phyloP scores from a whole-genome alignment of 768 basidiomycete species.

The Jaapia argillacea region DNA sequence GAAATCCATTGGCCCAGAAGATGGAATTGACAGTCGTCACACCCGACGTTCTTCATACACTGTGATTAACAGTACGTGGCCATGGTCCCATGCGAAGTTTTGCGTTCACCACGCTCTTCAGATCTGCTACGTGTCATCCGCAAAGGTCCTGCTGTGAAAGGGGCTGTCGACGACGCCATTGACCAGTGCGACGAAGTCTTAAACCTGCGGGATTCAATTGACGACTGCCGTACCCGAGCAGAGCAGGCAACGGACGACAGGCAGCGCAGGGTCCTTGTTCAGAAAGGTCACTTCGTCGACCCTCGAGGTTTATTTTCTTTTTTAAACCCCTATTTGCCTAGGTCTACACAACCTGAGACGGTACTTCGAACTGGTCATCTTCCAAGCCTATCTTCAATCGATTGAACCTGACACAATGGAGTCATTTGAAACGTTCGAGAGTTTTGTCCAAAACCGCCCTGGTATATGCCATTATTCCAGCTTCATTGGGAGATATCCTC shows the following conservation, averaged over 20 bases:
- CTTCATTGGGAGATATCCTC: neutral
- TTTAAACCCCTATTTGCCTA: conserved; percentile 15
- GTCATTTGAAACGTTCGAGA: conserved; percentile 68
- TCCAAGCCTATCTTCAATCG: conserved; percentile 83
- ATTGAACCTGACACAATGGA: conserved; percentile 71
- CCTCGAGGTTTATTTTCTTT: too few species aligned
- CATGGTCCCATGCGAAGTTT: neutral
- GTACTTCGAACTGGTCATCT: conserved; percentile 80
- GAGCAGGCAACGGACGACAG: conserved; percentile 69
- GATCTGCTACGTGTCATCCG: conserved; percentile 81
- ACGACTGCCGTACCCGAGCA: conserved; percentile 66
- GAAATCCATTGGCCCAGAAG: conserved; percentile 26
- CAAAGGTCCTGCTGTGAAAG: conserved; percentile 80
- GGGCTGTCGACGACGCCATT: conserved; percentile 77
- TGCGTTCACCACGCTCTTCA: conserved; percentile 18
- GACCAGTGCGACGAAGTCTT: conserved; percentile 77
- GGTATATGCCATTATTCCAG: conserved; percentile 34
- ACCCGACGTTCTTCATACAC: conserved; percentile 60
- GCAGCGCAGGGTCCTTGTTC: conserved; percentile 53
- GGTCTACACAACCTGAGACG: conserved; percentile 74
- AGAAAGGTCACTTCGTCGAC: conserved; percentile 44
- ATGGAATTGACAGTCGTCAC: conserved; percentile 19
- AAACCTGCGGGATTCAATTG: conserved; percentile 85
- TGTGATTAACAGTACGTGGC: conserved; percentile 73
- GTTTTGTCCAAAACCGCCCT: conserved; percentile 76